Percentiles rank a stretch among this genome's conserved stretches.
Evolutionary conservation across 768 basidiomycete genomes (phyloP).

Genomic region (Termitomyces sp.): DNA sequence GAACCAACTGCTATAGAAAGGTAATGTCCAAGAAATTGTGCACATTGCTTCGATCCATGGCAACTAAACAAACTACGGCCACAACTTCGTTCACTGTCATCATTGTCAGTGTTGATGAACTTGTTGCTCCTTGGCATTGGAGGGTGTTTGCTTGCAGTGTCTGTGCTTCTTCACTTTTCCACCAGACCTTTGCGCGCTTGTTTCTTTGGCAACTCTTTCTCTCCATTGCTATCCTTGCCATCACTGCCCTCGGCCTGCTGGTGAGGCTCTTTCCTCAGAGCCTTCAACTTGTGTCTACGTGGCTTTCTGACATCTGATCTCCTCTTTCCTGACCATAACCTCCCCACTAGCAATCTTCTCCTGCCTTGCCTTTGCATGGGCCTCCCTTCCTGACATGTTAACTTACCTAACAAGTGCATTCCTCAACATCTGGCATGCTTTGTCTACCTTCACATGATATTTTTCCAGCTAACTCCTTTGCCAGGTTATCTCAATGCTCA

Average conservation of each 20-base stretch:
- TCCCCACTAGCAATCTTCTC: neutral
- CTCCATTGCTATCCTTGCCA: neutral
- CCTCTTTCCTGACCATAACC: neutral
- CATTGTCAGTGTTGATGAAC: neutral
- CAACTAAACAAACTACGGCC: neutral
- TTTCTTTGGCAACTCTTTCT: neutral
- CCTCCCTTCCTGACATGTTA: neutral
- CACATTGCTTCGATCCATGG: neutral
- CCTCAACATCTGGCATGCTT: neutral
- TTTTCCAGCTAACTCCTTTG: too few species aligned
- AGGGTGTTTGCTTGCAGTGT: neutral
- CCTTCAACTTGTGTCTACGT: neutral
- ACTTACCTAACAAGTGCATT: neutral
- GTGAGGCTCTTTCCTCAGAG: neutral
- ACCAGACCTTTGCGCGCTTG: neutral
- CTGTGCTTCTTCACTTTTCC: neutral
- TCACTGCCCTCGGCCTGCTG: neutral
- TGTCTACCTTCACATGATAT: too few species aligned
- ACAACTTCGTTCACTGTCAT: neutral
- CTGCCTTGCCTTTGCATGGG: neutral
- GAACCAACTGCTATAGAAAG: too few species aligned
- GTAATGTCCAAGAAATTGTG: neutral
- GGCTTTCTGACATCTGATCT: neutral
- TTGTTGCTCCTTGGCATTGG: neutral
- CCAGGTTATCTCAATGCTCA: too few species aligned